Evolutionary conservation across 257 asterid species (phyloP).

Genomic region (Craterostigma plantagineum): DNA sequence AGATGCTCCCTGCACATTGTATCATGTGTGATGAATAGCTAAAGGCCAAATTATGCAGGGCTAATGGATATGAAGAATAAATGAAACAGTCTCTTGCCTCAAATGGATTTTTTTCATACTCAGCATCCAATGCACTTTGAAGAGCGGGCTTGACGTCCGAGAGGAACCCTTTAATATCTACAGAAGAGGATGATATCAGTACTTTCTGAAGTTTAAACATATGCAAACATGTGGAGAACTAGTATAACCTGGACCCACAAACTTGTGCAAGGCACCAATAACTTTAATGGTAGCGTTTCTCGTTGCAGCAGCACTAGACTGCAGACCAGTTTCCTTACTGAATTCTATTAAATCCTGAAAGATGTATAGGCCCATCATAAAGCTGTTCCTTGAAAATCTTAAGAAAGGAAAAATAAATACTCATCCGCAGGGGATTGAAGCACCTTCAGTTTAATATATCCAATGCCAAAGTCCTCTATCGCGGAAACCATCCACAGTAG

Average conservation of each 20-base stretch:
- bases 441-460: conserved; percentile 74
- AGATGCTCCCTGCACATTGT: conserved; percentile 39
- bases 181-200: conserved; percentile 15
- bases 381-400: conserved; percentile 1
- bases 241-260: conserved; percentile 90
- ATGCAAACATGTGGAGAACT: conserved; percentile 13
- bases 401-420: not conserved
- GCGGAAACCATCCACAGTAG: conserved; percentile 89
- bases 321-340: conserved; percentile 92
- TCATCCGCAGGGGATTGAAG: conserved; percentile 5
- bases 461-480: conserved; percentile 79
- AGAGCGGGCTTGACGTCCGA: conserved; percentile 96
- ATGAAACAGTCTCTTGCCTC: conserved; percentile 33
- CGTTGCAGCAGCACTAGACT: conserved; percentile 96
- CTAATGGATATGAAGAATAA: not conserved
- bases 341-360: conserved; percentile 87
- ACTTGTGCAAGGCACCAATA: conserved; percentile 78
- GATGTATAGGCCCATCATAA: not conserved
- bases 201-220: conserved; percentile 8
- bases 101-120: conserved; percentile 84
- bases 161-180: conserved; percentile 89
- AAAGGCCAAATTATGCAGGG: not conserved
- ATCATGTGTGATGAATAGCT: not conserved
- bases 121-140: conserved; percentile 92
- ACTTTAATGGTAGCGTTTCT: conserved; percentile 89